Conservation (phyloP, 2,329 filamentous ascomycete species). For the Trichoderma sp. region DNA sequence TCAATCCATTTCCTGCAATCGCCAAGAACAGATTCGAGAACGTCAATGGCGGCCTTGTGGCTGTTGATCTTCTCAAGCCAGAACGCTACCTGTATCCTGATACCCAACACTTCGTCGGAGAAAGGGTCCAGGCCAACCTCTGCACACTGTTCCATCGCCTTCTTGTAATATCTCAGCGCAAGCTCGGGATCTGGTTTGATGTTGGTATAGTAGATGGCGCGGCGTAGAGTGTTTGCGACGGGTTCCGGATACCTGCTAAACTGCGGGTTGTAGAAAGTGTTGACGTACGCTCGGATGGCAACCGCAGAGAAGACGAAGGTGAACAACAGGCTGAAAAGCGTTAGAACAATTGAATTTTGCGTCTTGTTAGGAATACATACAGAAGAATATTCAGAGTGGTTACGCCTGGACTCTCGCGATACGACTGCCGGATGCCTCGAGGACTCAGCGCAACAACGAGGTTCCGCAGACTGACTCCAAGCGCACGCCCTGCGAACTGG, state of each 20-base stretch:
- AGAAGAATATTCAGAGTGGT: constrained; percentile 32
- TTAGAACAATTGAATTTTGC: neutral
- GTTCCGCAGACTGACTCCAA: constrained; percentile 36
- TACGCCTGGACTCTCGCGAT: constrained; percentile 32
- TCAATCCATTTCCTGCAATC: constrained; percentile 65
- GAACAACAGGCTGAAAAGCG: constrained; percentile 28
- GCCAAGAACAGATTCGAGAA: constrained; percentile 70
- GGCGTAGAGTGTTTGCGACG: constrained; percentile 73
- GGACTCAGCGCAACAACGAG: constrained; percentile 35
- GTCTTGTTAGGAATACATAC: constrained; percentile 24
- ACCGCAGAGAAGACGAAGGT: constrained; percentile 31
- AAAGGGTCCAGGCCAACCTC: constrained; percentile 80
- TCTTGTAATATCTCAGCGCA: constrained; percentile 79
- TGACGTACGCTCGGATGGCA: constrained; percentile 45
- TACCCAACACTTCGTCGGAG: constrained; percentile 84
- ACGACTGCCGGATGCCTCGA: constrained; percentile 35
- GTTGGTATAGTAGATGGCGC: constrained; percentile 84
- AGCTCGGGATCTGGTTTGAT: constrained; percentile 68
- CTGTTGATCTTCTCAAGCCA: constrained; percentile 76
- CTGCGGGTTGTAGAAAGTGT: constrained; percentile 53
- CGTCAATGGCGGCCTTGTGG: constrained; percentile 66
- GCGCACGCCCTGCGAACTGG: constrained; percentile 29
- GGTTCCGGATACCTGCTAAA: constrained; percentile 62
- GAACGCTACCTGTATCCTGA: constrained; percentile 76
- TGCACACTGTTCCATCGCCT: constrained; percentile 70